Base-by-base conservation (phyloP, 805 yeast species). In the Candida vaughaniae region DNA sequence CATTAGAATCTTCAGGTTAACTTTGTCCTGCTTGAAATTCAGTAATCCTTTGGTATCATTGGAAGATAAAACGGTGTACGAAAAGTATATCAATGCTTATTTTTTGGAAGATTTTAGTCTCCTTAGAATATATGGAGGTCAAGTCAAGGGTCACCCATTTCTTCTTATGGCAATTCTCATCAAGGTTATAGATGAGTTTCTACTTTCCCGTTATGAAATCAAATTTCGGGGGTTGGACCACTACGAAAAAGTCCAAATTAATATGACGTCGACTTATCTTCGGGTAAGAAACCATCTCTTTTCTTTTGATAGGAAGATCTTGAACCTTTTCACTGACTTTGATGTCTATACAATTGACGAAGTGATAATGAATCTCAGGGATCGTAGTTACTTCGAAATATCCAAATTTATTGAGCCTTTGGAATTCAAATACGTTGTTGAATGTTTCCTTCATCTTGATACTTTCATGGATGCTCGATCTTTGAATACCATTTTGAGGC, bases 41-140 rank as follows among this genome's bases (percentile, higher is more conserved):
- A 17, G 30, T 6, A 41, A 41, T 26, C 45, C 40, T 2, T 23
- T 38, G 18, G 29, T 44, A 3, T 29, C 38, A 3, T 12, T 6
- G 6, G 18, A 35, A 4, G 26, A 18, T 14, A 16, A 12, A 14
- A 35, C 26, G 6, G 42, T 35, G 15, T 26, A 22, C 29, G 41
- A 31, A 11, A 35, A 41, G 12, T 44, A 41, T 17, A 11, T 18
- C 15, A 20, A 30, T 14, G 11, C 25, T 3, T 30, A 27, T 22
- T 44, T 19, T 16, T 15, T 41, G 2, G 61, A 57, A 38, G 60
- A 56, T 41, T 50, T 46, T 25, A 49, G 49, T 33, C 38, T 58
- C 11, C 25, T 55, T 8, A 33, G 55, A 22, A 29, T 58, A 2
- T 58, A 56, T 34, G 23, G 53, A n/a, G 49, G 52, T 16, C 38